Conservation (phyloP, 1,284 basidiomycete genomes). For the Pseudozyma tsukubaensis region DNA sequence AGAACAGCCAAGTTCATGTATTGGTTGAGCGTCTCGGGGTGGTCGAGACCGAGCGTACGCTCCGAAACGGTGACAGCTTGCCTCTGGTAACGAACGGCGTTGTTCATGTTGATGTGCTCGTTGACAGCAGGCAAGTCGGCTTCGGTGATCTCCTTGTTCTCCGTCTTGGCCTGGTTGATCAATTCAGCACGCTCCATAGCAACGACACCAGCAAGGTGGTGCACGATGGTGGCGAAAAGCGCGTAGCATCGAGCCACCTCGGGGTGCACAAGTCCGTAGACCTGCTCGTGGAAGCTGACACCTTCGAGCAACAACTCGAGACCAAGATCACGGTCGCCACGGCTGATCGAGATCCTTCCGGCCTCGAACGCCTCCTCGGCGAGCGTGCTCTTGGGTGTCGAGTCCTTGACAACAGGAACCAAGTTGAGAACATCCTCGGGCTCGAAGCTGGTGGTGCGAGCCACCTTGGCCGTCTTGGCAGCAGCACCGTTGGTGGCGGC, state of each 20-base stretch:
- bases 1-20: slow-evolving; percentile 74
- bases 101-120: slow-evolving; percentile 69
- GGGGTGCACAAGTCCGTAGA: slow-evolving; percentile 74
- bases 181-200: slow-evolving; percentile 50
- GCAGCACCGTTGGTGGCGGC: slow-evolving; percentile 16
- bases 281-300: slow-evolving; percentile 73
- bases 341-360: slow-evolving; percentile 72
- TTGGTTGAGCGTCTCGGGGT: slow-evolving; percentile 72
- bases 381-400: slow-evolving; percentile 71
- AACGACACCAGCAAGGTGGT: slow-evolving; percentile 58
- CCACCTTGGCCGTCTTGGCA: slow-evolving; percentile 36
- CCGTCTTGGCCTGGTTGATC: slow-evolving; percentile 52
- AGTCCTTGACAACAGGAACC: slow-evolving; percentile 72
- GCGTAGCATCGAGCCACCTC: slow-evolving; percentile 73
- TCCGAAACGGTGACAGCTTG: slow-evolving; percentile 74
- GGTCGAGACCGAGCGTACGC: slow-evolving; percentile 73
- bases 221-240: slow-evolving; percentile 71
- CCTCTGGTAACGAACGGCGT: slow-evolving; percentile 72
- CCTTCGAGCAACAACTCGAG: slow-evolving; percentile 73
- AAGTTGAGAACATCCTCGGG: slow-evolving; percentile 73
- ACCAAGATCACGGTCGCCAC: slow-evolving; percentile 71
- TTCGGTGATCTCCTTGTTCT: slow-evolving; percentile 51
- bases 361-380: slow-evolving; percentile 74
- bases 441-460: slow-evolving; percentile 70
- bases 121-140: slow-evolving; percentile 44